Evolutionary conservation across 1,139 yeast genomes (phyloP).

Genomic region (Yamadazyma friedrichii): DNA sequence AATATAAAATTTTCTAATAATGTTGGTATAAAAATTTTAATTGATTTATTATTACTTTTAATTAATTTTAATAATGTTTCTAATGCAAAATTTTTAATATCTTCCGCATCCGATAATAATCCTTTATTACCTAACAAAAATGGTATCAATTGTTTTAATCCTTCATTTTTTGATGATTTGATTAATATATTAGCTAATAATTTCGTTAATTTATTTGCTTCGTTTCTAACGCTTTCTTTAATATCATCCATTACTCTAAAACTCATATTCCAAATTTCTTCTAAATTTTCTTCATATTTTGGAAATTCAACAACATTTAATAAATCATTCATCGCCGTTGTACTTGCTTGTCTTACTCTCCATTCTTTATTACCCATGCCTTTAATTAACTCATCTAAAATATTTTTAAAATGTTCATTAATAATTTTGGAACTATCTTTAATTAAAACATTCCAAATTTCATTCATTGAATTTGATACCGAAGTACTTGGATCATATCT

Average conservation of each 20-base stretch:
- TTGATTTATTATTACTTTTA: constrained; percentile 55
- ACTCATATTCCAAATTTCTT: constrained; percentile 82
- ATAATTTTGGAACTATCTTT: constrained; percentile 59
- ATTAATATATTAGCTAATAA: constrained; percentile 64
- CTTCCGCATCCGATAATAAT: constrained; percentile 80
- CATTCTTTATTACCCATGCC: constrained; percentile 86
- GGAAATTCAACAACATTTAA: constrained; percentile 60
- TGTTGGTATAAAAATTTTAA: constrained; percentile 67
- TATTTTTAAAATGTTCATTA: constrained; percentile 51
- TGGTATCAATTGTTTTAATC: constrained; percentile 68
- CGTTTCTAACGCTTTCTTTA: constrained; percentile 87
- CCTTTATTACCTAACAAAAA: constrained; percentile 80
- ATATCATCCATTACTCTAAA: constrained; percentile 92
- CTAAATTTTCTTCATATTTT: constrained; percentile 52
- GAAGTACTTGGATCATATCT: constrained; percentile 78
- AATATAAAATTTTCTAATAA: constrained; percentile 68
- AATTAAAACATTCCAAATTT: constrained; percentile 80
- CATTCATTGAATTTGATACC: constrained; percentile 82
- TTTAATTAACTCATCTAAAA: constrained; percentile 61
- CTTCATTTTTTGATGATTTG: constrained; percentile 32
- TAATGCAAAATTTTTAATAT: constrained; percentile 73
- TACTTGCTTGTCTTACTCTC: constrained; percentile 91
- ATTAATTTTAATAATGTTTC: constrained; percentile 71
- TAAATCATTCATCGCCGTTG: constrained; percentile 70
- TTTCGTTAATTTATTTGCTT: constrained; percentile 70